These are phyloP conservation scores for Ophiostoma fasciatum DNA, from an alignment of 2,329 filamentous ascomycete species.

Conservation along the genomic window DNA sequence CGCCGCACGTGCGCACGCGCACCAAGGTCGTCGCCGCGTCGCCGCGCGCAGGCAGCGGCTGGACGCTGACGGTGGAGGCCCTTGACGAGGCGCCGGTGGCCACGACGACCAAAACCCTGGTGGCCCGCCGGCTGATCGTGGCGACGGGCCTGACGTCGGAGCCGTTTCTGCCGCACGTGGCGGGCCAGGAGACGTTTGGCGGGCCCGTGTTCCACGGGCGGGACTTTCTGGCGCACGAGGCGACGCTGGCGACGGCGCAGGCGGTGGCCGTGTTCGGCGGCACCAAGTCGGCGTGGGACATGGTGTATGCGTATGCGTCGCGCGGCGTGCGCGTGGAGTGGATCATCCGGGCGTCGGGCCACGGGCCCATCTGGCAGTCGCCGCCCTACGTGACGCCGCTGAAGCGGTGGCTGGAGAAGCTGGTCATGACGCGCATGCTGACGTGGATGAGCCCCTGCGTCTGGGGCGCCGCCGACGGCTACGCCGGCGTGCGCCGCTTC, in stretches of 20 bases:
- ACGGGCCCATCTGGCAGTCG: slow-evolving; percentile 44
- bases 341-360: slow-evolving; percentile 41
- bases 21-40: slow-evolving; percentile 28
- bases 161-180: slow-evolving; percentile 30
- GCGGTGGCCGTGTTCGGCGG: slow-evolving; percentile 43
- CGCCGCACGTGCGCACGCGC: slow-evolving; percentile 23
- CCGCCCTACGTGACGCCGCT: slow-evolving; percentile 49
- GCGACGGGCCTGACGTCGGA: slow-evolving; percentile 41
- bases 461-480: slow-evolving; percentile 52
- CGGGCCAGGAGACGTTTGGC: slow-evolving; percentile 30
- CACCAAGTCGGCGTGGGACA: slow-evolving; percentile 51
- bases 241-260: slow-evolving; percentile 26
- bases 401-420: slow-evolving; percentile 53
- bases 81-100: slow-evolving; percentile 8
- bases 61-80: slow-evolving; percentile 22
- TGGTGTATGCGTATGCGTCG: slow-evolving; percentile 44
- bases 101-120: slow-evolving; percentile 18
- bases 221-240: slow-evolving; percentile 26
- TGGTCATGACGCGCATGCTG: slow-evolving; percentile 50
- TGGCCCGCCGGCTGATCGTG: slow-evolving; percentile 33
- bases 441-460: slow-evolving; percentile 64
- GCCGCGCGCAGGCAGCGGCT: slow-evolving; percentile 25
- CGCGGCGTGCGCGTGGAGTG: slow-evolving; percentile 41
- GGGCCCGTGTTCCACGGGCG: slow-evolving; percentile 34
- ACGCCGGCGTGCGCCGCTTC: slow-evolving; percentile 34